These are phyloP conservation scores for Microstegium vimineum DNA, from an alignment of 176 grass and related monocot genomes.

Conservation along the genomic window DNA sequence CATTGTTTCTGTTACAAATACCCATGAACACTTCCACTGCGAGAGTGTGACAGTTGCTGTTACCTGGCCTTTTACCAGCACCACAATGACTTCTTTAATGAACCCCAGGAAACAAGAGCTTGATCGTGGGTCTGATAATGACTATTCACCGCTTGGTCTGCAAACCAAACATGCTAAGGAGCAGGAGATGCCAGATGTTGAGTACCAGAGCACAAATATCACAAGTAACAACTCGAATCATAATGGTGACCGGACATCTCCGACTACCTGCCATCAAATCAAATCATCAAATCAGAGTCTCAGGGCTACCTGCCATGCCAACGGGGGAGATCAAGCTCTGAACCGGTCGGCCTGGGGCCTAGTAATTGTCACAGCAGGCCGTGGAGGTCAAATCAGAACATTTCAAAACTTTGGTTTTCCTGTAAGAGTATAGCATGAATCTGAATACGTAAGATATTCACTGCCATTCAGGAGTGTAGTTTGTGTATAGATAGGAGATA, in stretches of 20 bases:
- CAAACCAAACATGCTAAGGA: constrained; percentile 12
- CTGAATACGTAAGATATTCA: constrained; percentile 12
- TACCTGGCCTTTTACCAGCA: constrained; percentile 56
- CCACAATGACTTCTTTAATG: background rate
- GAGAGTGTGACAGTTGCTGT: constrained; percentile 74
- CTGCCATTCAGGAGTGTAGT: constrained; percentile 31
- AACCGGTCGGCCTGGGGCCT: constrained; percentile 74
- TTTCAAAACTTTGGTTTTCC: constrained; percentile 98
- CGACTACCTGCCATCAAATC: too few species aligned
- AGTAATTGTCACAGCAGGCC: constrained; percentile 76
- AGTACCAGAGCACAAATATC: constrained; percentile 9
- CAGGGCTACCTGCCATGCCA: constrained; percentile 11
- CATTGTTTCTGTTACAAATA: constrained; percentile 50
- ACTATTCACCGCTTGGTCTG: background rate
- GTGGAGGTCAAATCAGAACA: constrained; percentile 76
- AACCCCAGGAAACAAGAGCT: constrained; percentile 33
- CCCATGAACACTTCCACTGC: constrained; percentile 76
- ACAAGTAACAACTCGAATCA: constrained; percentile 32
- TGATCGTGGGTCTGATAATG: constrained; percentile 16
- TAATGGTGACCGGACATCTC: constrained; percentile 43
- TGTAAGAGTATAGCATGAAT: constrained; percentile 55
- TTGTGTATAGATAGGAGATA: constrained; percentile 60
- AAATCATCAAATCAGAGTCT: constrained; percentile 46
- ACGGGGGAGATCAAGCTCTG: constrained; percentile 26
- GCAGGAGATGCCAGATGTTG: constrained; percentile 19